Evolutionary conservation across 768 basidiomycete genomes (phyloP).

Genomic region (Pisolithus sp.): DNA sequence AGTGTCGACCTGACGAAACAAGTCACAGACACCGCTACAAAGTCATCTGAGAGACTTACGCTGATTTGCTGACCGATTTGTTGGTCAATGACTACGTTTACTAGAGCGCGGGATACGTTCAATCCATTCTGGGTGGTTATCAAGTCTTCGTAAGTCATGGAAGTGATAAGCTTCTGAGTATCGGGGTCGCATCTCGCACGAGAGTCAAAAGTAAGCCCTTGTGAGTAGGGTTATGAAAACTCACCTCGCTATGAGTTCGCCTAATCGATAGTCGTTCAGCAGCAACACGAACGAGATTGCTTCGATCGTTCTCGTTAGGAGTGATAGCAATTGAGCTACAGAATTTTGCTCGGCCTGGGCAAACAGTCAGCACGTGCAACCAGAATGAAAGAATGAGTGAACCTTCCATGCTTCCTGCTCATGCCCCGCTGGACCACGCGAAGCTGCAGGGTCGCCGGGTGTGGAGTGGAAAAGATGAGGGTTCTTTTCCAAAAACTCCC

Average conservation of each 20-base stretch:
- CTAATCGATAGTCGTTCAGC: slow-evolving; percentile 83
- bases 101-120: slow-evolving; percentile 80
- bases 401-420: slow-evolving; percentile 93
- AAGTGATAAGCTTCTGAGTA: slow-evolving; percentile 59
- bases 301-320: slow-evolving; percentile 84
- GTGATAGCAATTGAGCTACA: slow-evolving; percentile 64
- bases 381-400: slow-evolving; percentile 4
- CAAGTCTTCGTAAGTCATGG: slow-evolving; percentile 79
- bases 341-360: slow-evolving; percentile 74
- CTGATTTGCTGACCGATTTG: slow-evolving; percentile 97
- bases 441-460: slow-evolving; percentile 59
- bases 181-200: slow-evolving; percentile 60
- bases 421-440: slow-evolving; percentile 46
- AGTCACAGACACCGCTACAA: slow-evolving; percentile 3
- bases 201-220: slow-evolving; percentile 4
- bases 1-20: slow-evolving; percentile 71
- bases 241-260: slow-evolving; percentile 78
- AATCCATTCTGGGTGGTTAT: slow-evolving; percentile 82
- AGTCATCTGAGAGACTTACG: slow-evolving; percentile 38
- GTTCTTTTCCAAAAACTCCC: slow-evolving; percentile 73
- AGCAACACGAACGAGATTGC: slow-evolving; percentile 91
- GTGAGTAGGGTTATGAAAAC: slow-evolving; percentile 19
- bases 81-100: slow-evolving; percentile 95
- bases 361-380: slow-evolving; percentile 8
- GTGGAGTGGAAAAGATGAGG: slow-evolving; percentile 80